Conservation (phyloP, 371 early-diverging fungal genomes). For the Amoeboaphelidium protococcarum region DNA sequence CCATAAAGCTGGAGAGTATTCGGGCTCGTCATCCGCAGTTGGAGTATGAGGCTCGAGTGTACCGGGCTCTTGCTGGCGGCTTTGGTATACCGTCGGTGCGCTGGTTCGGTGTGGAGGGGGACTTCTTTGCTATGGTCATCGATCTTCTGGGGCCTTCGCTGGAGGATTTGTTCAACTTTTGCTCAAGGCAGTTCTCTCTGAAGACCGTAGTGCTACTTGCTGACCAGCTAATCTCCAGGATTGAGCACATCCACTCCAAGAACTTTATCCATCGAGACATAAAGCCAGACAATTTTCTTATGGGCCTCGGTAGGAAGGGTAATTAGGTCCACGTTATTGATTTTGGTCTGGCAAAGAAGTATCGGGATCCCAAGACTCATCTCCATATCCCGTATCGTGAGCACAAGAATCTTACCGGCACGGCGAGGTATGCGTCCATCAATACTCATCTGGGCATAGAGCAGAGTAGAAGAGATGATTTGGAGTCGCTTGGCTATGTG, state of each 20-base stretch:
- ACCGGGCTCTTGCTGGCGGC: conserved; percentile 74
- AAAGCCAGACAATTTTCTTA: conserved; percentile 87
- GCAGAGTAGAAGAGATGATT: conserved; percentile 97
- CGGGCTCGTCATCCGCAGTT: conserved; percentile 86
- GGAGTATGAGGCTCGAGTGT: conserved; percentile 88
- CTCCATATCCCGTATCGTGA: conserved; percentile 92
- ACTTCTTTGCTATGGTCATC: conserved; percentile 93
- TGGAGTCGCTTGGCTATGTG: conserved; percentile 96
- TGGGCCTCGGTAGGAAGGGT: conserved; percentile 80
- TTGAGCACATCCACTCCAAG: conserved; percentile 92
- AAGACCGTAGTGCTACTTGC: conserved; percentile 95
- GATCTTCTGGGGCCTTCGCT: conserved; percentile 96
- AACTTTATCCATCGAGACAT: conserved; percentile 44
- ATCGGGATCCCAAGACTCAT: conserved; percentile 83
- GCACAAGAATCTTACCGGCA: conserved; percentile 96
- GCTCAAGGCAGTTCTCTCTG: conserved; percentile 86
- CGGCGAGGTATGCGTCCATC: conserved; percentile 96
- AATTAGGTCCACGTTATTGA: conserved; percentile 97
- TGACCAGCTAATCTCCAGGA: conserved; percentile 82
- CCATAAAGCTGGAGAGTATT: conserved; percentile 78
- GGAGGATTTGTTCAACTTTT: conserved; percentile 96
- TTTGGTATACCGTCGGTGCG: conserved; percentile 88
- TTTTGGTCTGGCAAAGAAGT: conserved; percentile 97
- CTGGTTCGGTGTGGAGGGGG: conserved; percentile 71
- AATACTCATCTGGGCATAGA: conserved; percentile 95